Evolutionary conservation across 306 rosid genomes (phyloP).

Genomic region (Cyclanthera cordifolia): DNA sequence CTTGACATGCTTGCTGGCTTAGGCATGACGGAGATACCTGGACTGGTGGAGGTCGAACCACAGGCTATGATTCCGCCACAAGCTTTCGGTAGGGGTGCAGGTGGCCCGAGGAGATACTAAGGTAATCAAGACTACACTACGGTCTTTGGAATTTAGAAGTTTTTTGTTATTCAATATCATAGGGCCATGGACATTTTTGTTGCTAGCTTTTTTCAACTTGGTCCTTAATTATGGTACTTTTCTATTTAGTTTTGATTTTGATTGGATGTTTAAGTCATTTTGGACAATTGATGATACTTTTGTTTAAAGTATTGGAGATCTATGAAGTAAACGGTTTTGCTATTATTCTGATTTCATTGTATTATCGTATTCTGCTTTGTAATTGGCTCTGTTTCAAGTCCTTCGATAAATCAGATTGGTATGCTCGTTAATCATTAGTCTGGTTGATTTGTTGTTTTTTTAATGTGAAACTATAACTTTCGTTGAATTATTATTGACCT

Average conservation of each 20-base stretch:
- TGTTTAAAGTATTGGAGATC: slow-evolving; percentile 2
- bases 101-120: slow-evolving; percentile 24
- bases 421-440: not conserved
- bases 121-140: not conserved
- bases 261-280: slow-evolving; percentile 11
- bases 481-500: too few relatives aligned
- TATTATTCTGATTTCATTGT: not conserved
- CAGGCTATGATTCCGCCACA: slow-evolving; percentile 15
- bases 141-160: not conserved
- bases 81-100: slow-evolving; percentile 24
- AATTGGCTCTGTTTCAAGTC: not conserved
- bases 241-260: slow-evolving; percentile 7
- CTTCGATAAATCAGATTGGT: not conserved
- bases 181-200: slow-evolving; percentile 5
- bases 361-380: too few relatives aligned
- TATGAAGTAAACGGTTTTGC: slow-evolving; percentile 9
- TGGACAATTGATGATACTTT: slow-evolving; percentile 1
- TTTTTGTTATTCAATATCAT: not conserved
- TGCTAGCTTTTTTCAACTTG: not conserved
- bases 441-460: too few relatives aligned
- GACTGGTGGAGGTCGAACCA: slow-evolving; percentile 22
- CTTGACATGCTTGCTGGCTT: slow-evolving; percentile 26
- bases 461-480: too few relatives aligned
- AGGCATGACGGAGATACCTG: slow-evolving; percentile 25
- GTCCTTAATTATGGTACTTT: not conserved